A percentile compares a stretch with the other conserved stretches of the same genome.
These are phyloP conservation scores for Magnaporthales sp. DNA, from an alignment of 2,329 filamentous ascomycete species.

Conservation along the genomic window DNA sequence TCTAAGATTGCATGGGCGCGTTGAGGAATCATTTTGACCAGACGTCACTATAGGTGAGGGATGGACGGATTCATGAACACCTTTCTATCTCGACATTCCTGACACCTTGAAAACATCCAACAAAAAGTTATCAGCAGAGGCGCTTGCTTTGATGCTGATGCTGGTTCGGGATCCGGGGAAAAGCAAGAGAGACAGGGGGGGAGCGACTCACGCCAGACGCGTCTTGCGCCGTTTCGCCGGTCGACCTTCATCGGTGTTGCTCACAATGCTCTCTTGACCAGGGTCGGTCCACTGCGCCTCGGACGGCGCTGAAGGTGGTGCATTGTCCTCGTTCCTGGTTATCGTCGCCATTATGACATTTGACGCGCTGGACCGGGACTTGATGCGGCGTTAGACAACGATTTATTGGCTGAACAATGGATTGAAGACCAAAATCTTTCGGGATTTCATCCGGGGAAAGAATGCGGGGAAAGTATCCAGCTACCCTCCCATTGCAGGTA, in stretches of 20 bases:
- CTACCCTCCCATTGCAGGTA: not conserved
- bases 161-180: not conserved
- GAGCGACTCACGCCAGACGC: constrained; percentile 1
- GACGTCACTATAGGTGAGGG: not conserved
- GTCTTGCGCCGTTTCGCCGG: constrained; percentile 7
- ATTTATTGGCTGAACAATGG: not conserved
- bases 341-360: not conserved
- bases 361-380: not conserved
- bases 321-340: not conserved
- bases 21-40: not conserved
- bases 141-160: not conserved
- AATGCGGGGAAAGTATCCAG: not conserved
- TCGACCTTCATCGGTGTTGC: not conserved
- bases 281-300: not conserved
- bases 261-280: not conserved
- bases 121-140: not conserved
- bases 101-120: not conserved
- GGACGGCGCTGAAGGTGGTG: not conserved
- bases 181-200: not conserved
- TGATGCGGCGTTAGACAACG: not conserved
- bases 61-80: not conserved
- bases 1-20: not conserved
- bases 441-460: not conserved
- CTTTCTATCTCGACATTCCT: constrained; percentile 7
- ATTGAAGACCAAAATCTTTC: not conserved